Conservation (phyloP, 768 basidiomycete genomes). For the Boletus pseudopeckii region DNA sequence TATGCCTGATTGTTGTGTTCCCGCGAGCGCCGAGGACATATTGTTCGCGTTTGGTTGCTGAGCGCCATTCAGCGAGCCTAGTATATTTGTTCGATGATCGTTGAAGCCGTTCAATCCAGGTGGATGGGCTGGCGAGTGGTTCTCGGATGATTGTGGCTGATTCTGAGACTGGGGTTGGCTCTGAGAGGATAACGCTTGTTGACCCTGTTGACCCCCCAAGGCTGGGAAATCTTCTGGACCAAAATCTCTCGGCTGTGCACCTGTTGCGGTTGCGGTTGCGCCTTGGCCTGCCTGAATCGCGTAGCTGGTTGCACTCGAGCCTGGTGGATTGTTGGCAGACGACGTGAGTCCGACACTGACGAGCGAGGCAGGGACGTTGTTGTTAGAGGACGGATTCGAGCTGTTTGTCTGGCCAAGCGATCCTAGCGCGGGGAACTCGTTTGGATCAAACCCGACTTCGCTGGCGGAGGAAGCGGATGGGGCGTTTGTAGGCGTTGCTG, state of each 20-base stretch:
- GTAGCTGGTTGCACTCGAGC: slow-evolving; percentile 58
- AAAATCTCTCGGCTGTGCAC: slow-evolving; percentile 40
- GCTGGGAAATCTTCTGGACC: slow-evolving; percentile 91
- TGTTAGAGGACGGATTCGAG: slow-evolving; percentile 37
- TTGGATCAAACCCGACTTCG: slow-evolving; percentile 80
- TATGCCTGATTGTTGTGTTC: slow-evolving; percentile 48
- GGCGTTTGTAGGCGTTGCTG: slow-evolving; percentile 40
- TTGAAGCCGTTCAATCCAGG: slow-evolving; percentile 73
- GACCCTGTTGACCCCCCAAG: slow-evolving; percentile 63
- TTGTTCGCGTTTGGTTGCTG: slow-evolving; percentile 22
- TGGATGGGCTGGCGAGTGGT: slow-evolving; percentile 47
- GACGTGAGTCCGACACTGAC: slow-evolving; percentile 20
- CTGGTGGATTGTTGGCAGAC: slow-evolving; percentile 29
- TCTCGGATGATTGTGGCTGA: slow-evolving; percentile 32
- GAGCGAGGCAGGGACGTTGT: slow-evolving; percentile 29
- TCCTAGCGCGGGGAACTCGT: slow-evolving; percentile 86
- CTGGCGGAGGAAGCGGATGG: slow-evolving; percentile 63
- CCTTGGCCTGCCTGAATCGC: slow-evolving; percentile 74
- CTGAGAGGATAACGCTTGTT: slow-evolving; percentile 23
- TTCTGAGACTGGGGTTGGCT: slow-evolving; percentile 30
- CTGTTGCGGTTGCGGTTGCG: slow-evolving; percentile 17
- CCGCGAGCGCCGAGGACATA: slow-evolving; percentile 33
- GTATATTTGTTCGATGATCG: slow-evolving; percentile 51
- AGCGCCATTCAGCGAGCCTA: slow-evolving; percentile 45
- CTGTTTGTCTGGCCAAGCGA: slow-evolving; percentile 49